Evolutionary conservation across 768 basidiomycete genomes (phyloP).

Genomic region (Sistotremastrum niveocremeum): DNA sequence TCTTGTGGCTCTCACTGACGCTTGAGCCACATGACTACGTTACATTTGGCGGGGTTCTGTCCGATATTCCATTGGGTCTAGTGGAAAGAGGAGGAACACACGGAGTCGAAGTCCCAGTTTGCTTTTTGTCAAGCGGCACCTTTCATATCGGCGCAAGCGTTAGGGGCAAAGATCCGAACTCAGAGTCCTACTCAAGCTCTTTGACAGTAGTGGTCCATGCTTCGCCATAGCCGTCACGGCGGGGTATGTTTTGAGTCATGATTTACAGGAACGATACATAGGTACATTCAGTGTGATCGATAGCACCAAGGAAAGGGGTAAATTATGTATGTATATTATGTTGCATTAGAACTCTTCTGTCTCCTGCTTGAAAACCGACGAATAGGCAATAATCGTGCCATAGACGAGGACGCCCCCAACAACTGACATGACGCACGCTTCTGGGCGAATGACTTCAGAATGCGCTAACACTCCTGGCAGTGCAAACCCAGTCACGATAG

Average conservation of each 20-base stretch:
- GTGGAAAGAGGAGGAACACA: constrained; percentile 40
- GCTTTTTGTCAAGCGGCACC: constrained; percentile 58
- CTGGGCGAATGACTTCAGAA: constrained; percentile 70
- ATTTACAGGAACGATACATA: too few species aligned
- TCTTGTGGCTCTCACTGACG: constrained; percentile 40
- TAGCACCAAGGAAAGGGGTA: background rate
- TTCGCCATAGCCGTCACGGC: too few species aligned
- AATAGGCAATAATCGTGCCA: constrained; percentile 80
- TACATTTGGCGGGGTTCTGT: constrained; percentile 53
- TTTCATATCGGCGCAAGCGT: constrained; percentile 37
- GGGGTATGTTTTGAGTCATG: too few species aligned
- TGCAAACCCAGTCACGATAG: constrained; percentile 90
- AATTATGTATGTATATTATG: constrained; percentile 19
- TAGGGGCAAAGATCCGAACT: constrained; percentile 11
- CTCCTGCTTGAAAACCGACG: constrained; percentile 70
- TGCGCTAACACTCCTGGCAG: constrained; percentile 88
- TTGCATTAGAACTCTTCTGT: constrained; percentile 65
- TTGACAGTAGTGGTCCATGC: too few species aligned
- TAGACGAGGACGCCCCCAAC: constrained; percentile 86
- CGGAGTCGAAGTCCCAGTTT: constrained; percentile 42
- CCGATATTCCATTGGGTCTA: constrained; percentile 50
- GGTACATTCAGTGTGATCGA: too few species aligned
- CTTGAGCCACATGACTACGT: constrained; percentile 51
- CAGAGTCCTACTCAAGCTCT: too few species aligned
- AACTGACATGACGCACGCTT: constrained; percentile 89